Base-by-base conservation (phyloP, 2,329 filamentous ascomycete genomes). In the Calonectria pseudoreteaudii region DNA sequence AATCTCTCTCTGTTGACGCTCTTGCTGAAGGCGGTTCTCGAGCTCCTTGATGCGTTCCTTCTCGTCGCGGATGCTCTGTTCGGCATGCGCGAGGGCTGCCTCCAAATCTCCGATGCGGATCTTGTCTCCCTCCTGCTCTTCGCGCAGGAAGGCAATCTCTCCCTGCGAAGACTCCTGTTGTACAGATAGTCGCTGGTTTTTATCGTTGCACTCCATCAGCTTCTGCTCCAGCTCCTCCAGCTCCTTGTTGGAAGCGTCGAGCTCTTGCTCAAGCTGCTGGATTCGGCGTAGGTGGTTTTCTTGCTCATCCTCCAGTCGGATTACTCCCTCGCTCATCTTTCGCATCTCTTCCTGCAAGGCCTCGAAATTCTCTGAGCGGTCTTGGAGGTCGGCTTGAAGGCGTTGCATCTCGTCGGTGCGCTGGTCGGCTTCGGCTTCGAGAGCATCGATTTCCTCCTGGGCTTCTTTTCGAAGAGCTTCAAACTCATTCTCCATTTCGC, bases 81-180 rank as follows among this genome's bases (percentile, higher is more conserved):
- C 94, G n/a, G 92, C 90, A 71, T 92, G 93, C 79, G 94, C 94
- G 47, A 98, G 86, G 18, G 93, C 92, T 11, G 95, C 94, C 82
- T 98, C 96, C 10, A 98, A 88, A 81, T 98, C 95, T 47, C 96
- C 95, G 80, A 99, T 98, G 85, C 95, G 96, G 83, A 99, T 98
- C 89, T 99, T 99, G 87, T 99, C 97, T 23, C 91, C 92, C 85
- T 99, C 97, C 84, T 99, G 97, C 86, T 99, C 97, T 82, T 99
- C 97, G 2, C 97, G 93, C 66, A 99, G 85, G 89, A 99, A 99
- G 1, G 94, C 93, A 84, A 98, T 97, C 84, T 99, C 97, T 73
- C 93, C 93, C 80, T 98, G 96, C 71, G 94, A 93, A 7, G 95
- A 98, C 85, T 99, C 97, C 77, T 96, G 93, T 82, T 98, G 96